Conservation (phyloP, 2,329 filamentous ascomycete genomes). For the Pseudogymnoascus sp. region DNA sequence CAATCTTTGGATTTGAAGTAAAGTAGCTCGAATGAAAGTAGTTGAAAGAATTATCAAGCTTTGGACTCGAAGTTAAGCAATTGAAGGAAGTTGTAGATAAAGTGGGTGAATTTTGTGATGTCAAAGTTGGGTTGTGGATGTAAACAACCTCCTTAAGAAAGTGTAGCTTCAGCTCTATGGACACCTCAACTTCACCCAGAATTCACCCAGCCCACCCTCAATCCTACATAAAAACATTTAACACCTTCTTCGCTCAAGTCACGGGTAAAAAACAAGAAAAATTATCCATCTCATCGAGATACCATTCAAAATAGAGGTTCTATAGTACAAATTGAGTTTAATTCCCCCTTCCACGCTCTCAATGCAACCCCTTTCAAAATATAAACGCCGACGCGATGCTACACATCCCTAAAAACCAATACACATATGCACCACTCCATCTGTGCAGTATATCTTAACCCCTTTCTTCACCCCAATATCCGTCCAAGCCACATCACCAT, state of each 20-base stretch:
- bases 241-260: not conserved
- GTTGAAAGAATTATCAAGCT: not conserved
- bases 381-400: not conserved
- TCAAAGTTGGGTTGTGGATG: not conserved
- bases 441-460: not conserved
- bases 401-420: not conserved
- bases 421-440: not conserved
- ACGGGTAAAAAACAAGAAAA: not conserved
- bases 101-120: not conserved
- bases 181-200: not conserved
- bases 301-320: not conserved
- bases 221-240: not conserved
- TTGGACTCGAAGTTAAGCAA: not conserved
- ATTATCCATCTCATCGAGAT: not conserved
- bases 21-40: not conserved
- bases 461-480: not conserved
- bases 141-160: not conserved
- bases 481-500: not conserved
- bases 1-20: not conserved
- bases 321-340: conserved; percentile 1
- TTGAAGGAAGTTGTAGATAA: not conserved
- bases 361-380: not conserved
- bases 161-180: no score
- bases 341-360: not conserved
- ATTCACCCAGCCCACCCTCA: no score